These are phyloP conservation scores for Fusarium neocosmosporiellum DNA, from an alignment of 2,329 filamentous ascomycete species.

Conservation along the genomic window DNA sequence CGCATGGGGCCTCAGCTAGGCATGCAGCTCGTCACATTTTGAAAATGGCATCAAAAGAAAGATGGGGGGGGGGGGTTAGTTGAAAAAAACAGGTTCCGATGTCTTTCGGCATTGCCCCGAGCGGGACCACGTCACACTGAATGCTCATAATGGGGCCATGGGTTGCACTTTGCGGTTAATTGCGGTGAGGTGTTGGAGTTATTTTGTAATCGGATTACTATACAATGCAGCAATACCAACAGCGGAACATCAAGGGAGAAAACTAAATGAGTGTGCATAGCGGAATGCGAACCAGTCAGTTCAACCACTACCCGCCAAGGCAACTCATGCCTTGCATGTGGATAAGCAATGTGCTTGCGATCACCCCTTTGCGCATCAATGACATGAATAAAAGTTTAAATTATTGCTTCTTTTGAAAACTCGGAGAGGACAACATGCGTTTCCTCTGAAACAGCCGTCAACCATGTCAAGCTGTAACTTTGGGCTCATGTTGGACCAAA, in stretches of 20 bases:
- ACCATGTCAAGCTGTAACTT: not conserved
- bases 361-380: not conserved
- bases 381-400: not conserved
- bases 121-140: not conserved
- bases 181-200: not conserved
- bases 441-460: not conserved
- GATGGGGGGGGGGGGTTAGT: not conserved
- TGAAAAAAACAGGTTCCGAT: not conserved
- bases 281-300: not conserved
- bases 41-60: not conserved
- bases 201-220: not conserved
- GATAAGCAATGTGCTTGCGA: not conserved
- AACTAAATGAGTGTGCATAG: not conserved
- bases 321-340: not conserved
- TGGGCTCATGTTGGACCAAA: not conserved
- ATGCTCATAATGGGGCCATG: not conserved
- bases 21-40: not conserved
- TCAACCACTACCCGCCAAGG: not conserved
- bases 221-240: not conserved
- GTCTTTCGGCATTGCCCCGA: not conserved
- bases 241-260: not conserved
- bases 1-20: not conserved
- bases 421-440: not conserved
- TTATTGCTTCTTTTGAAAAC: not conserved
- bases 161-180: not conserved